Conservation (phyloP, 2,329 filamentous ascomycete species). For the Exophiala sideris region DNA sequence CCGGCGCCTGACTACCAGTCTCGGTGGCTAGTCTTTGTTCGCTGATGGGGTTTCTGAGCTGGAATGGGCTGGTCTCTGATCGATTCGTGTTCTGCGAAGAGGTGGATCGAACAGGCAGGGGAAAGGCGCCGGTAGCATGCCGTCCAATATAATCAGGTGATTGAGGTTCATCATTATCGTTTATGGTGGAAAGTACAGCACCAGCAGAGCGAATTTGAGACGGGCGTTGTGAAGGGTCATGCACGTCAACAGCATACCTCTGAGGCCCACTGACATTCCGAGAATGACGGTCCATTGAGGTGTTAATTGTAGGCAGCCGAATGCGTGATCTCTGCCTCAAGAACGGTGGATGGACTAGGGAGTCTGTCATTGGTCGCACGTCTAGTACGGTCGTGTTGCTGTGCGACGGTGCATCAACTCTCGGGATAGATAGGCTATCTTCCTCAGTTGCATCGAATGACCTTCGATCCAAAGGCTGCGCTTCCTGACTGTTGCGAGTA, state of each 20-base stretch:
- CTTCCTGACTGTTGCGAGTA: not conserved
- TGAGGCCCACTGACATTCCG: not conserved
- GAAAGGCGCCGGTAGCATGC: constrained; percentile 15
- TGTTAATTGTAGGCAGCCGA: constrained; percentile 27
- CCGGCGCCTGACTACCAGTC: not conserved
- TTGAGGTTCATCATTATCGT: constrained; percentile 4
- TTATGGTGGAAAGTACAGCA: constrained; percentile 4
- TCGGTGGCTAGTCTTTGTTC: not conserved
- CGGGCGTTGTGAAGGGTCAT: not conserved
- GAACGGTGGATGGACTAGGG: constrained; percentile 2
- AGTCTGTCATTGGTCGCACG: not conserved
- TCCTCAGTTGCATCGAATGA: not conserved
- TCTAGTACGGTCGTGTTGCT: not conserved
- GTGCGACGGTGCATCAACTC: too few species aligned
- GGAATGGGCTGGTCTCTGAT: too few species aligned
- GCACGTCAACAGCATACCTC: not conserved
- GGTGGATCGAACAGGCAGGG: not conserved
- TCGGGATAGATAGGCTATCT: too few species aligned
- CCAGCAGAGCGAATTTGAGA: constrained; percentile 20
- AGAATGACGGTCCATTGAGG: constrained; percentile 5
- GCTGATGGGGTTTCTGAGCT: too few species aligned
- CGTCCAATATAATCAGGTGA: constrained; percentile 23
- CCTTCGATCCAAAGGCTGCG: constrained; percentile 9
- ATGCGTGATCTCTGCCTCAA: constrained; percentile 25
- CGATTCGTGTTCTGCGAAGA: constrained; percentile 15